Evolutionary conservation across 1,139 yeast species (phyloP), one percentile per base, ranked within the genome.

Genomic region (Arxiozyma telluris): DNA sequence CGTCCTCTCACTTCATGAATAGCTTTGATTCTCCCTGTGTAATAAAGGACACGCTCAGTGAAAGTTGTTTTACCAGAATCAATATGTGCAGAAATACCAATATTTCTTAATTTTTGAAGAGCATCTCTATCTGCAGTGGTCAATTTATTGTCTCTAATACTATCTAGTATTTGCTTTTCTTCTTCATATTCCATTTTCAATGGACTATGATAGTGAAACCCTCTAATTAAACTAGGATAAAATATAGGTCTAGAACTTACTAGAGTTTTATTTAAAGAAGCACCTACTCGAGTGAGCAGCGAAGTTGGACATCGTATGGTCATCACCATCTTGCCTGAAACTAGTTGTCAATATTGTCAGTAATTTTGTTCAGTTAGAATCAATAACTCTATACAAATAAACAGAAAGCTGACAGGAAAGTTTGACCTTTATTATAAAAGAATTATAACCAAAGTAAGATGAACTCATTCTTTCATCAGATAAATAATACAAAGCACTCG

Each of bases 1-100:
- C 95, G 83, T 51, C 99, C 99, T 71, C 98, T 81, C 51, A 93
- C 99, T 72, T 93, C 99, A 69, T 93, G 99, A 65, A 93, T 94
- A 30, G 96, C 96, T 70, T 91, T 90, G 71, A 94, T 94, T 69
- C 98, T 81, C 57, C 98, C 98, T 11, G 99, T 93, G 71, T 94
- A 94, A 73, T 82, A 93, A 63, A 93, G 75, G 50, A 93, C 98
- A 71, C 99, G 86, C 73, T 93, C 99, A 20, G 98, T 93, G 71
- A 91, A 91, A 0, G 98, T 91, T 44, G 98, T 91, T 70, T 91
- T 91, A 59, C 98, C 98, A 1, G 96, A 88, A 69, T 91, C 98
- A 66, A 91, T 91, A 72, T 93, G 99, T 9, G 99, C 99, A 20
- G 96, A 88, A 57, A 93, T 89, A 71, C 99, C 99, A 61, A 93